Evolutionary conservation across 176 grass and related monocot species (phyloP), one percentile per base, ranked within the genome.

Genomic region (Carex littledalei): DNA sequence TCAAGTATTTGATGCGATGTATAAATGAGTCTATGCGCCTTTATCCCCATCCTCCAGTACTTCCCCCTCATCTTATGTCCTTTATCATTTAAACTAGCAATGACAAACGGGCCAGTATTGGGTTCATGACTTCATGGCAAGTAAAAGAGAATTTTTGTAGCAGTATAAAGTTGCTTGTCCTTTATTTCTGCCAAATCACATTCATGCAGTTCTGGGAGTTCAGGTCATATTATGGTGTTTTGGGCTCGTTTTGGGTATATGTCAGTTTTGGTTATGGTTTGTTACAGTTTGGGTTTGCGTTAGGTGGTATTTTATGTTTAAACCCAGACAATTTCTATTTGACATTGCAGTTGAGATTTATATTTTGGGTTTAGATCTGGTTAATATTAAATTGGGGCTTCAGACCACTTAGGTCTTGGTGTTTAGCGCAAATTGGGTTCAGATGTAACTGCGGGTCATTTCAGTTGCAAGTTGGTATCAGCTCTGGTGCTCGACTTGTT

Each of bases 1-100:
- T 98, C 83, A 98, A 95, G 77, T 95, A 95, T 91, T 94, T 98
- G 91, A 98, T 94, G 93, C 88, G 91, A 64, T 98, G 93, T 89
- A 93, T 98, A 90, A 93, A 95, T 86, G 95, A 98, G 88, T 98
- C 95, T 63, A 91, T 98, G 95, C 89, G 95, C 70, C 95, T 98
- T 77, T 98, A 95, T 87, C 95, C 95, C 79, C 95, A 98, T 61
- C 95, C 95, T 61, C 95, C 95, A 77, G 93, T 98, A 98, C 41
- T 82, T 76, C 86, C 77, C 87, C 88, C 58, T 0, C 37, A n/a
- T 80, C 78, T 43, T 63, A 55, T 34, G 49, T 52, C 3, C 14
- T 67, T 81, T n/a, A 52, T 31, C 39, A 43, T 52, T 85, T 89
- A 84, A n/a, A n/a, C n/a, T 87, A 85, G 14, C 24, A 84, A 75